A percentile compares a stretch with the other conserved stretches of the same genome.
These are phyloP conservation scores for Eucalyptus pauciflora DNA, from an alignment of 345 rosid genomes.

Conservation along the genomic window DNA sequence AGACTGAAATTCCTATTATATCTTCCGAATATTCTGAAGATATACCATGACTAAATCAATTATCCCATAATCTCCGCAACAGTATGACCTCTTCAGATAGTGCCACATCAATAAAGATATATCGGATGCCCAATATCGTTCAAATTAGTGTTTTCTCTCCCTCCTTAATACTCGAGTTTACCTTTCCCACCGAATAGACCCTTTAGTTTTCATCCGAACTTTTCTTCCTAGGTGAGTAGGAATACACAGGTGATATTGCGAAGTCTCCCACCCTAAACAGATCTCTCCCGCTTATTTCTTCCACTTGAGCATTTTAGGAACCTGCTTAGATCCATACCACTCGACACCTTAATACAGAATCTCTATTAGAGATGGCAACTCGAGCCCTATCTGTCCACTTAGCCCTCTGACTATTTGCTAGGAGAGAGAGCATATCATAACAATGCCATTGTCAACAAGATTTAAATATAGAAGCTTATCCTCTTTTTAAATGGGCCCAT, in stretches of 20 bases:
- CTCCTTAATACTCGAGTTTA: not conserved
- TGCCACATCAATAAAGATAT: rapidly evolving
- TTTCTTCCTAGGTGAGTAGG: no score
- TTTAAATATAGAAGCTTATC: not conserved
- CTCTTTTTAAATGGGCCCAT: not conserved
- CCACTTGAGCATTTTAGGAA: rapidly evolving
- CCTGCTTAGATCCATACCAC: no score
- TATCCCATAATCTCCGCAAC: no score
- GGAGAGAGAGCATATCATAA: not conserved
- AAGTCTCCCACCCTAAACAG: rapidly evolving
- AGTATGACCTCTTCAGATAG: not conserved
- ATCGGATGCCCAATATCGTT: rapidly evolving
- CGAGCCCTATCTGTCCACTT: not conserved
- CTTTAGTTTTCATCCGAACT: no score
- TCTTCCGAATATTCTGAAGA: no score
- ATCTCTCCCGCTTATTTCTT: rapidly evolving
- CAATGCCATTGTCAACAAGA: not conserved
- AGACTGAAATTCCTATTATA: no score
- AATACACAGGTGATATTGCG: rapidly evolving
- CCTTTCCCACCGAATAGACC: rapidly evolving
- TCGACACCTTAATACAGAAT: not conserved
- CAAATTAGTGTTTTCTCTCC: not conserved
- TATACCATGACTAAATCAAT: no score
- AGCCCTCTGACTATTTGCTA: not conserved
- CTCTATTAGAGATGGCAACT: not conserved